Conservation (phyloP, 148 eudicot genomes). For the Pharnaceum exiguum region DNA sequence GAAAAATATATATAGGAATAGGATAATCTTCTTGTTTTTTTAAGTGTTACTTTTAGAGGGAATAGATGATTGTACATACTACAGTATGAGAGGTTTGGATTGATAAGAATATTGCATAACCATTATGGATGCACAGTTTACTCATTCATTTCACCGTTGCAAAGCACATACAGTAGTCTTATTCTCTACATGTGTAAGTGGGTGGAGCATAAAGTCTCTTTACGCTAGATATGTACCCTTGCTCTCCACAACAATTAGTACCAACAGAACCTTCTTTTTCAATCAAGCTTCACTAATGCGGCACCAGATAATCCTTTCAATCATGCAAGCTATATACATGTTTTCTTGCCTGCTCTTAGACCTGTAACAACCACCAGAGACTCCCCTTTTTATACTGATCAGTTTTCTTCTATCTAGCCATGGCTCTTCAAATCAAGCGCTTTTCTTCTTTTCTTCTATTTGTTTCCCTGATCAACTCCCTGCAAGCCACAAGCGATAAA, state of each 20-base stretch:
- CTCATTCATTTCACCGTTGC: slow-evolving; percentile 8
- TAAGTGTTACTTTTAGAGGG: no score
- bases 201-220: slow-evolving; percentile 70
- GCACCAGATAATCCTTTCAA: slow-evolving; percentile 39
- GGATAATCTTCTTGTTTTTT: no score
- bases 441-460: slow-evolving; percentile 27
- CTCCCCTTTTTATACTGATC: background rate
- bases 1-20: no score
- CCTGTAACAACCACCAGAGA: slow-evolving; percentile 17
- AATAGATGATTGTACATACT: no score
- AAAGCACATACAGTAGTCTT: slow-evolving; percentile 20
- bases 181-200: slow-evolving; percentile 51
- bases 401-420: slow-evolving; percentile 17
- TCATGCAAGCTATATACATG: slow-evolving; percentile 40
- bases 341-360: slow-evolving; percentile 21
- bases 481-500: slow-evolving; percentile 19
- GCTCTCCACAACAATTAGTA: slow-evolving; percentile 15
- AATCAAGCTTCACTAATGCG: slow-evolving; percentile 22
- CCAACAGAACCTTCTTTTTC: slow-evolving; percentile 35
- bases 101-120: slow-evolving; percentile 14
- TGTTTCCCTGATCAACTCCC: slow-evolving; percentile 19
- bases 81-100: no score
- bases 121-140: slow-evolving; percentile 8
- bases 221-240: slow-evolving; percentile 31
- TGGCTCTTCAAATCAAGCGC: slow-evolving; percentile 34